These are phyloP conservation scores for Cymbopogon flexuosus DNA, from an alignment of 202 grass and related monocot genomes.

Conservation along the genomic window DNA sequence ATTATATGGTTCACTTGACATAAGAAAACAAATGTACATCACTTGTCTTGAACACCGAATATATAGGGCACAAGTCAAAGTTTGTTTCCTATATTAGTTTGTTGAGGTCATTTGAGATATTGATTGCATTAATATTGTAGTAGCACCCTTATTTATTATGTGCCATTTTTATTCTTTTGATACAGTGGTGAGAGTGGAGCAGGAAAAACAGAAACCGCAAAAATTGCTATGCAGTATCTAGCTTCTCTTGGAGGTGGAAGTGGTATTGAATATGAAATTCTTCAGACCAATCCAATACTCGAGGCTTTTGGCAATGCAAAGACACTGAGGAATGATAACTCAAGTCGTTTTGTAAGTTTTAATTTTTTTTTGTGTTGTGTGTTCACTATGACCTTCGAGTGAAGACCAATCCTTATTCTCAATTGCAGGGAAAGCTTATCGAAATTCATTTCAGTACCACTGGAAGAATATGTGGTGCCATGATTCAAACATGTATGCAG, in stretches of 20 bases:
- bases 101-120: background rate
- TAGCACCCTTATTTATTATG: background rate
- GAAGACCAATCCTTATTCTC: conserved; percentile 22
- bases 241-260: conserved; percentile 83
- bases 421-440: conserved; percentile 83
- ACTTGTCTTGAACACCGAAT: background rate
- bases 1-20: background rate
- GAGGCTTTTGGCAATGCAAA: conserved; percentile 99
- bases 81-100: background rate
- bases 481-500: conserved; percentile 94
- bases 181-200: conserved; percentile 94
- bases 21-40: conserved; percentile 1
- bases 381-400: conserved; percentile 6
- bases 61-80: background rate
- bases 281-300: conserved; percentile 93
- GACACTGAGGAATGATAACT: conserved; percentile 92
- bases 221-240: conserved; percentile 98
- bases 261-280: conserved; percentile 96
- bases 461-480: conserved; percentile 88
- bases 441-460: conserved; percentile 96
- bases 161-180: conserved; percentile 9
- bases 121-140: conserved; percentile 9
- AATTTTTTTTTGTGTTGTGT: background rate
- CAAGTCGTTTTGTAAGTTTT: conserved; percentile 90
- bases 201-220: conserved; percentile 98